phyloP scores from a whole-genome alignment of 2,329 filamentous ascomycete species.

The Chaetoscypha palmicola region DNA sequence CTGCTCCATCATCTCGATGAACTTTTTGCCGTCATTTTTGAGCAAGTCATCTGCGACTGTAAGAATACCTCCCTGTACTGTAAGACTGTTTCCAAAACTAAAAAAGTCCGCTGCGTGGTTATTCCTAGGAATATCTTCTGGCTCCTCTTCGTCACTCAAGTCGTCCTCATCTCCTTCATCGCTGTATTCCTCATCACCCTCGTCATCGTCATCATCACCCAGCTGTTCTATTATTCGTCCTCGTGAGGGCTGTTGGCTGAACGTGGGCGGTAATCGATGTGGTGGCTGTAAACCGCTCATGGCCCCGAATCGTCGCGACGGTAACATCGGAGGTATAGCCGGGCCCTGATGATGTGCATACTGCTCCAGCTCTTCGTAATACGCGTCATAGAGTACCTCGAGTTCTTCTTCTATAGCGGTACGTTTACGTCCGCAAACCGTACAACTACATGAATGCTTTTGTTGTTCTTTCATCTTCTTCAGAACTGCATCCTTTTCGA shows the following conservation, averaged over 20 bases:
- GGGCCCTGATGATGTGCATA: slow-evolving; percentile 83
- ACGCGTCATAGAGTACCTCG: slow-evolving; percentile 95
- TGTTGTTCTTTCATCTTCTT: slow-evolving; percentile 99
- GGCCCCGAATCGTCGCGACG: slow-evolving; percentile 55
- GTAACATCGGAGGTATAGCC: slow-evolving; percentile 61
- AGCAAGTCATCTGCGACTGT: slow-evolving; percentile 97
- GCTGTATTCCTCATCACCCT: slow-evolving; percentile 37
- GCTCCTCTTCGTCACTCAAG: slow-evolving; percentile 60
- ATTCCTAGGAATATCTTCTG: slow-evolving; percentile 54
- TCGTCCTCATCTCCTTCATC: slow-evolving; percentile 62
- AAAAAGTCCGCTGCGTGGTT: slow-evolving; percentile 77
- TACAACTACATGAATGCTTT: slow-evolving; percentile 97
- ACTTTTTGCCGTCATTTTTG: slow-evolving; percentile 98
- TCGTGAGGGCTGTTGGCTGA: slow-evolving; percentile 63
- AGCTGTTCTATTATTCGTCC: slow-evolving; percentile 66
- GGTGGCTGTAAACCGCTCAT: slow-evolving; percentile 49
- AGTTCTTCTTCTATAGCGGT: slow-evolving; percentile 97
- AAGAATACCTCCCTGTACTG: slow-evolving; percentile 94
- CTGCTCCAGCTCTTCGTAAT: slow-evolving; percentile 96
- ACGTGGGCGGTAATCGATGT: slow-evolving; percentile 50
- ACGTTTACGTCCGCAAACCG: slow-evolving; percentile 90
- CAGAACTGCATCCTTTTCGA: slow-evolving; percentile 95
- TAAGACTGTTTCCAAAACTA: slow-evolving; percentile 94
- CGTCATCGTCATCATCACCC: slow-evolving; percentile 42
- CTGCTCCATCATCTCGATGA: slow-evolving; percentile 99